Evolutionary conservation across 2,329 filamentous ascomycete genomes (phyloP).

Genomic region (Stachybotrys chlorohalonatus): DNA sequence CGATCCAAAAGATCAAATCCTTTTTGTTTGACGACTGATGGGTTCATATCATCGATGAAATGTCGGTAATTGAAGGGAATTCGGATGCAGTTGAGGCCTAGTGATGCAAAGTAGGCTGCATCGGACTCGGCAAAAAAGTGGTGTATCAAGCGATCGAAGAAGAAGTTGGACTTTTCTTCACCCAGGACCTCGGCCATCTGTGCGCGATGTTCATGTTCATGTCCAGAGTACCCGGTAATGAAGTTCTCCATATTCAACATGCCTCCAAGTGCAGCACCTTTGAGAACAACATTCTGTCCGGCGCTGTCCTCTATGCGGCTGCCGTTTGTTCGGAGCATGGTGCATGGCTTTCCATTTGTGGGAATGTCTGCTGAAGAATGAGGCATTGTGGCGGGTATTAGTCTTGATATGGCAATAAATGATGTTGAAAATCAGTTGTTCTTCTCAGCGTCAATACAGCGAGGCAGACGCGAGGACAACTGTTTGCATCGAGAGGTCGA

Average conservation of each 20-base stretch:
- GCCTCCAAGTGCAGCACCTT: conserved; percentile 20
- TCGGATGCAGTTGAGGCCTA: conserved; percentile 49
- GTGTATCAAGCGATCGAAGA: conserved; percentile 47
- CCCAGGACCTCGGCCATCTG: conserved; percentile 45
- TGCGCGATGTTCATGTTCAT: conserved; percentile 46
- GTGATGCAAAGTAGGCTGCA: conserved; percentile 45
- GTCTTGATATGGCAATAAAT: neutral
- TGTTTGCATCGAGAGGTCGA: neutral
- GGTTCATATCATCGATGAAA: conserved; percentile 44
- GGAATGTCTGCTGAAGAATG: neutral
- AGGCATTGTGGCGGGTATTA: neutral
- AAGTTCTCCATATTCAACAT: conserved; percentile 48
- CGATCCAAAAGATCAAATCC: conserved; percentile 41
- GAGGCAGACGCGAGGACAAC: neutral
- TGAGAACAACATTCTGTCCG: conserved; percentile 35
- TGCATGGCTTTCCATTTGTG: conserved; percentile 6
- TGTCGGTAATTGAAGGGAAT: conserved; percentile 54
- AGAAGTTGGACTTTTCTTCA: conserved; percentile 47
- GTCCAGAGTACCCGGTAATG: conserved; percentile 53
- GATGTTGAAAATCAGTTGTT: neutral
- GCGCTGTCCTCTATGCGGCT: conserved; percentile 32
- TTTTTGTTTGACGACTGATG: conserved; percentile 32
- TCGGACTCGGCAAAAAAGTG: conserved; percentile 52
- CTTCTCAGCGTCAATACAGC: neutral
- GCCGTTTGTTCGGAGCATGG: conserved; percentile 19